Evolutionary conservation across 139 green algal species (phyloP).

Genomic region (Pseudopediastrum boryanum): DNA sequence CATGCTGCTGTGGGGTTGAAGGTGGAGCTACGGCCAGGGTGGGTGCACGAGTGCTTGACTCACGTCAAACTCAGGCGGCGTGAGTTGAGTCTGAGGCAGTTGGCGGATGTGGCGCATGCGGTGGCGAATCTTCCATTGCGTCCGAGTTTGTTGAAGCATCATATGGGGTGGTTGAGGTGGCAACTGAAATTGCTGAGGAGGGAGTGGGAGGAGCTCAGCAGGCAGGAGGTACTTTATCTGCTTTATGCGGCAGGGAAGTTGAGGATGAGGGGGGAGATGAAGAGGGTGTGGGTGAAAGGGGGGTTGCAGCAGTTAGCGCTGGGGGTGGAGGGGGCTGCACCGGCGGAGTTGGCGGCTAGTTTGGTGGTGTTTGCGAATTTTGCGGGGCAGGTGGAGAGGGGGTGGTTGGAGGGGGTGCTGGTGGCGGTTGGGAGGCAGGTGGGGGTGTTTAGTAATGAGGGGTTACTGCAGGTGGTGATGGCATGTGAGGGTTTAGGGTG

Average conservation of each 20-base stretch:
- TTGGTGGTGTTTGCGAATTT: slow-evolving; percentile 15
- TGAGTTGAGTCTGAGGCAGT: neutral
- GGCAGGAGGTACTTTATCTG: slow-evolving; percentile 25
- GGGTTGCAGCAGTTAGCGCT: neutral
- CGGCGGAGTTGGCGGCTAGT: slow-evolving; percentile 20
- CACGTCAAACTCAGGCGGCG: neutral
- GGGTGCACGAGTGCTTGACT: slow-evolving; percentile 13
- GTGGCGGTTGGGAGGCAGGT: neutral
- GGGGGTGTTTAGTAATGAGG: slow-evolving; percentile 15
- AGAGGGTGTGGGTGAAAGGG: neutral
- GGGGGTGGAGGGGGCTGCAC: neutral
- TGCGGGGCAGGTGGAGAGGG: neutral
- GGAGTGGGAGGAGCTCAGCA: neutral
- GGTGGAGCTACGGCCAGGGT: neutral
- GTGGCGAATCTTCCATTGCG: slow-evolving; percentile 5
- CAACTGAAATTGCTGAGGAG: neutral
- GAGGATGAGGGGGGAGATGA: neutral
- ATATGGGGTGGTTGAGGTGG: neutral
- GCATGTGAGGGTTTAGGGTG: neutral
- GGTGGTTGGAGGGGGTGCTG: neutral
- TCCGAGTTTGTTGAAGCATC: neutral
- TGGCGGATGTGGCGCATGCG: slow-evolving; percentile 33
- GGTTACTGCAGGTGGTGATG: slow-evolving; percentile 27
- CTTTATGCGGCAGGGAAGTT: slow-evolving; percentile 21
- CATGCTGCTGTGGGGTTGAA: slow-evolving; percentile 13